phyloP scores from a whole-genome alignment of 106 monocot species.

The Phalaenopsis equestris region DNA sequence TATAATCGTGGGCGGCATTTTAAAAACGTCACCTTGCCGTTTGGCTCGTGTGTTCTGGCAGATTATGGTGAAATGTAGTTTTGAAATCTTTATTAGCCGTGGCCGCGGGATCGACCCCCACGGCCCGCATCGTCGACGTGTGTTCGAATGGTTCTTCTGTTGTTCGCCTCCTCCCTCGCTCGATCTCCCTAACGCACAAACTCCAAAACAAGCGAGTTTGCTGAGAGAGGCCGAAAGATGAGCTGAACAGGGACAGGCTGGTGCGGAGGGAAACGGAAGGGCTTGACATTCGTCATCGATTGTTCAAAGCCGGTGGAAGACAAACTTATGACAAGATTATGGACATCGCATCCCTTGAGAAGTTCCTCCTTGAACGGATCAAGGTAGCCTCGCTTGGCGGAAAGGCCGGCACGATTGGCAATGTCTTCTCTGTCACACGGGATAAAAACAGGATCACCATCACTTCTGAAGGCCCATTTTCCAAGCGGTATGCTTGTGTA shows the following conservation, averaged over 20 bases:
- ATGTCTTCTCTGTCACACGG: constrained; percentile 42
- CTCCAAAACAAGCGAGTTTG: not conserved
- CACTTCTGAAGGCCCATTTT: constrained; percentile 61
- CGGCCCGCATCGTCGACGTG: too few relatives aligned
- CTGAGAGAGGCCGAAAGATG: constrained; percentile 3
- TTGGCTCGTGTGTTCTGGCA: too few relatives aligned
- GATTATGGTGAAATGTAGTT: too few relatives aligned
- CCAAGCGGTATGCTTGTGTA: constrained; percentile 39
- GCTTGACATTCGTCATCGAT: constrained; percentile 40
- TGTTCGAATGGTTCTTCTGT: too few relatives aligned
- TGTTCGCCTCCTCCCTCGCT: too few relatives aligned
- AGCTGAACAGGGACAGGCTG: constrained; percentile 3
- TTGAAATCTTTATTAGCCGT: too few relatives aligned
- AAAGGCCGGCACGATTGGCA: constrained; percentile 67
- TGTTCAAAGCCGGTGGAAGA: constrained; percentile 62
- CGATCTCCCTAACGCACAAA: not conserved
- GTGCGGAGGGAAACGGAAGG: constrained; percentile 37
- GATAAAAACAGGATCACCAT: constrained; percentile 69
- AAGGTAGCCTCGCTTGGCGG: constrained; percentile 60
- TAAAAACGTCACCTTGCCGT: not conserved
- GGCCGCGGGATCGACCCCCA: too few relatives aligned
- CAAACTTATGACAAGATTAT: constrained; percentile 89
- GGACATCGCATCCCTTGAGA: constrained; percentile 86
- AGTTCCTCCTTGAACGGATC: constrained; percentile 86
- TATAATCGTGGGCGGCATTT: not conserved